phyloP scores from a whole-genome alignment of 108 stramenopile species.

The Cafeteria roenbergensis region DNA sequence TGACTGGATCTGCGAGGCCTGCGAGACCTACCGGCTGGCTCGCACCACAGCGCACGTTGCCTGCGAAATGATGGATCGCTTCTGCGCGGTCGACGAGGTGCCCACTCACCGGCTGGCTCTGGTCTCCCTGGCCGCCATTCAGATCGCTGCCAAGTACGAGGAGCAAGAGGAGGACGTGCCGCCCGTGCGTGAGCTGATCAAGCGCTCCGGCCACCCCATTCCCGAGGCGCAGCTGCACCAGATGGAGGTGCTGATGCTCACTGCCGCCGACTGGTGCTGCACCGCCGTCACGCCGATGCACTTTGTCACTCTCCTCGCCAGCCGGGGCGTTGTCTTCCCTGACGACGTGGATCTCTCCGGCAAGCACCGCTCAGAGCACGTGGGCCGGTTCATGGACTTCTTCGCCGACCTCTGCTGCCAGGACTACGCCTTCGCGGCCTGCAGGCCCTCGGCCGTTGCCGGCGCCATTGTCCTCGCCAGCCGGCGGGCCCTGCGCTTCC shows the following conservation, averaged over 20 bases:
- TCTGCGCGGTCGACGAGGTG: conserved; percentile 12
- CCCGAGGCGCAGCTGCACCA: conserved; percentile 2
- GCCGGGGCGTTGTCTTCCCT: conserved; percentile 1
- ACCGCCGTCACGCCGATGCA: conserved; percentile 23
- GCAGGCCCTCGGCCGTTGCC: conserved; percentile 62
- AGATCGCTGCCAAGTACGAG: conserved; percentile 28
- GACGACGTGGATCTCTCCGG: no score
- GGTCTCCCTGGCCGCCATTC: conserved; percentile 19
- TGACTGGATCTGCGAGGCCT: conserved; percentile 28
- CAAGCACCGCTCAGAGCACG: conserved; percentile 48
- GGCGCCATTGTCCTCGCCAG: conserved; percentile 65
- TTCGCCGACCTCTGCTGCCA: conserved; percentile 81
- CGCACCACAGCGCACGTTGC: conserved; percentile 20
- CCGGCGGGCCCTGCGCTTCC: conserved; percentile 60
- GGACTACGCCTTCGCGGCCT: conserved; percentile 72
- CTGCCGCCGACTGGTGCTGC: conserved; percentile 19
- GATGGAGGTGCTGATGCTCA: not conserved
- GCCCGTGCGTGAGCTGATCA: conserved; percentile 12
- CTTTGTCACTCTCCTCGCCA: conserved; percentile 17
- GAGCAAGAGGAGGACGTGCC: conserved; percentile 31
- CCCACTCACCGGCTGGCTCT: conserved; percentile 12
- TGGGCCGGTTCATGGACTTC: conserved; percentile 79
- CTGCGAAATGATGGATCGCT: conserved; percentile 16
- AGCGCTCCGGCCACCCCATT: conserved; percentile 16
- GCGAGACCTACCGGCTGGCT: conserved; percentile 20